Evolutionary conservation across 371 early-diverging fungal genomes (phyloP).

Genomic region (Actinomortierella ambigua): DNA sequence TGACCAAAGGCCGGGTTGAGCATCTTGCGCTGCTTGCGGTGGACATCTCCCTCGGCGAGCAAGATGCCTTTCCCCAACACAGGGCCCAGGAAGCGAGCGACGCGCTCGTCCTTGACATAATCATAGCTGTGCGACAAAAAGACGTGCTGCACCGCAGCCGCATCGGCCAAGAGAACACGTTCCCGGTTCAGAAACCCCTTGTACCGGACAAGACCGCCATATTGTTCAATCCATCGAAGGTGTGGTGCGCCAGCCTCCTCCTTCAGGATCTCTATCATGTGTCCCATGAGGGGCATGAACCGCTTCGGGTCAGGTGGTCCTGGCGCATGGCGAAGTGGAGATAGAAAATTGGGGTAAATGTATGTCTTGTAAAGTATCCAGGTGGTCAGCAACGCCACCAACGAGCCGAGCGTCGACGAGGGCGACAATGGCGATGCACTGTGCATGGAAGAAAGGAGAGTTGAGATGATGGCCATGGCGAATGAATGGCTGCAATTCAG

Average conservation of each 20-base stretch:
- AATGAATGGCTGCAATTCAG: too few species aligned
- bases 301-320: constrained; percentile 57
- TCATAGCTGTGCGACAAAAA: constrained; percentile 55
- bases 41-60: constrained; percentile 61
- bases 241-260: constrained; percentile 59
- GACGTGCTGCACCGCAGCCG: constrained; percentile 55
- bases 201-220: constrained; percentile 56
- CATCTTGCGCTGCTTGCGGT: constrained; percentile 70
- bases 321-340: constrained; percentile 58
- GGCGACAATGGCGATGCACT: constrained; percentile 10
- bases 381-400: constrained; percentile 21
- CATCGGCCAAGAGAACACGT: constrained; percentile 58
- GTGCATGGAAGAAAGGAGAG: constrained; percentile 6
- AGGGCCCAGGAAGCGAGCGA: constrained; percentile 34
- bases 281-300: constrained; percentile 57
- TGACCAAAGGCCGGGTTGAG: constrained; percentile 70
- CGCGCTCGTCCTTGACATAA: constrained; percentile 51
- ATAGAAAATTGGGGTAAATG: constrained; percentile 52
- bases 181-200: constrained; percentile 56
- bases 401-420: constrained; percentile 8
- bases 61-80: constrained; percentile 63
- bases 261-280: constrained; percentile 50
- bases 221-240: constrained; percentile 56
- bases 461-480: constrained; percentile 23
- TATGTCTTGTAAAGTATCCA: constrained; percentile 42